Conservation (phyloP, 805 yeast species). For the Naumovozyma castellii region DNA sequence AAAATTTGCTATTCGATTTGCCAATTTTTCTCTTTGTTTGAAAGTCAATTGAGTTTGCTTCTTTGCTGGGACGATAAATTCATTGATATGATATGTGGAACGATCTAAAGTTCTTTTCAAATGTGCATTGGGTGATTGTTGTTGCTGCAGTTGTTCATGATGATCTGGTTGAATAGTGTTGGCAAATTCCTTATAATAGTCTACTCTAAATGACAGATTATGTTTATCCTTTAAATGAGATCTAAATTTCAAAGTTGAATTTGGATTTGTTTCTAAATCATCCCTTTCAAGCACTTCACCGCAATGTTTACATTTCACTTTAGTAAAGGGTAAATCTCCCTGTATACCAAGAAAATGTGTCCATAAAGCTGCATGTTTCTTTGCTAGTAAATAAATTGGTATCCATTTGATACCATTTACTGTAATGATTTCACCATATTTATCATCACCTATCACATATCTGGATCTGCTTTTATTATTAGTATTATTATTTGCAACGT, state of each 20-base stretch:
- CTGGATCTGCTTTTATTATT: too few species aligned
- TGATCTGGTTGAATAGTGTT: neutral
- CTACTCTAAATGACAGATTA: slow-evolving; percentile 3
- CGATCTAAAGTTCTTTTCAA: neutral
- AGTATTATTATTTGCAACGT: too few species aligned
- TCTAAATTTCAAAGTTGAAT: slow-evolving; percentile 2
- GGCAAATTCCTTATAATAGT: slow-evolving; percentile 1
- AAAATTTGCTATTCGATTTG: neutral
- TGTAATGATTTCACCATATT: slow-evolving; percentile 2
- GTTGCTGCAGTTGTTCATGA: neutral
- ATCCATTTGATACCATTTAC: slow-evolving; percentile 7
- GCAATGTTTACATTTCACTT: slow-evolving; percentile 10
- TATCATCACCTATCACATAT: too few species aligned
- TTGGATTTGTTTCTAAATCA: neutral
- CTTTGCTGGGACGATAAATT: too few species aligned
- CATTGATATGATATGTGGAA: too few species aligned
- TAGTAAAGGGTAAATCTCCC: neutral
- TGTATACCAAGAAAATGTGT: slow-evolving; percentile 10
- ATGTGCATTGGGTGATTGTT: neutral
- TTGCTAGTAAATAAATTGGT: slow-evolving; percentile 6
- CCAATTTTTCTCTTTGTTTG: neutral
- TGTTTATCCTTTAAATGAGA: slow-evolving; percentile 7
- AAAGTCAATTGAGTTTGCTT: neutral
- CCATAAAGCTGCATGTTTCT: slow-evolving; percentile 6
- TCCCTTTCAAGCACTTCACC: slow-evolving; percentile 3